Percentiles rank a stretch among this genome's conserved stretches.
Evolutionary conservation across 371 early-diverging fungal genomes (phyloP).

Genomic region (Nematocida sp.): DNA sequence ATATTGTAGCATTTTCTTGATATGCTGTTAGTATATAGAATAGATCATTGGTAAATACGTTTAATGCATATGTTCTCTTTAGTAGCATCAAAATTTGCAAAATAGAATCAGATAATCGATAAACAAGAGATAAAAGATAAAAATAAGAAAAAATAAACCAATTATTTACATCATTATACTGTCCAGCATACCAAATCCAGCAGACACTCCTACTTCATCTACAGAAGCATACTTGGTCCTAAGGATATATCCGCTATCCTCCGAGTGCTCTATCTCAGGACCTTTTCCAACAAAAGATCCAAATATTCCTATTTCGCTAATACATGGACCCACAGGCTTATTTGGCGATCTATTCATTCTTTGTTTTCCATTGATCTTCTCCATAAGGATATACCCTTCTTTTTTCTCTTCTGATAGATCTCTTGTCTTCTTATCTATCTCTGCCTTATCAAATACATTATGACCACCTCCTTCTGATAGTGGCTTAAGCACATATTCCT

Average conservation of each 20-base stretch:
- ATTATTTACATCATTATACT: no score
- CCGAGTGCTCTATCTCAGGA: neutral
- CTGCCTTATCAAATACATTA: slow-evolving; percentile 28
- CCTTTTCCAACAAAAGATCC: slow-evolving; percentile 5
- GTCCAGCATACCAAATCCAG: slow-evolving; percentile 50
- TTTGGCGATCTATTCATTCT: neutral
- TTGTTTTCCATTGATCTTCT: slow-evolving; percentile 24
- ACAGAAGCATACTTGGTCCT: slow-evolving; percentile 32
- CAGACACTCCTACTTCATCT: slow-evolving; percentile 51
- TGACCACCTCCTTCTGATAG: slow-evolving; percentile 48
- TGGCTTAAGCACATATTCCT: slow-evolving; percentile 42
- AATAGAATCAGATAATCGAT: no score
- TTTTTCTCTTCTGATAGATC: neutral
- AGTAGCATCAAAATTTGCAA: no score
- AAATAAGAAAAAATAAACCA: no score
- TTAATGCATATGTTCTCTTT: no score
- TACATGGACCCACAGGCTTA: slow-evolving; percentile 2
- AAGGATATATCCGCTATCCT: slow-evolving; percentile 38
- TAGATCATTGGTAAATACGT: no score
- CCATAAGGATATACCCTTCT: slow-evolving; percentile 32
- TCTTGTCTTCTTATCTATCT: neutral
- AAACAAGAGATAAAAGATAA: no score
- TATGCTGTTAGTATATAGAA: no score
- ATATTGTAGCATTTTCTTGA: no score
- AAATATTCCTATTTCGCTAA: slow-evolving; percentile 49